These are phyloP conservation scores for Dryas octopetala DNA, from an alignment of 306 rosid species.

Conservation along the genomic window DNA sequence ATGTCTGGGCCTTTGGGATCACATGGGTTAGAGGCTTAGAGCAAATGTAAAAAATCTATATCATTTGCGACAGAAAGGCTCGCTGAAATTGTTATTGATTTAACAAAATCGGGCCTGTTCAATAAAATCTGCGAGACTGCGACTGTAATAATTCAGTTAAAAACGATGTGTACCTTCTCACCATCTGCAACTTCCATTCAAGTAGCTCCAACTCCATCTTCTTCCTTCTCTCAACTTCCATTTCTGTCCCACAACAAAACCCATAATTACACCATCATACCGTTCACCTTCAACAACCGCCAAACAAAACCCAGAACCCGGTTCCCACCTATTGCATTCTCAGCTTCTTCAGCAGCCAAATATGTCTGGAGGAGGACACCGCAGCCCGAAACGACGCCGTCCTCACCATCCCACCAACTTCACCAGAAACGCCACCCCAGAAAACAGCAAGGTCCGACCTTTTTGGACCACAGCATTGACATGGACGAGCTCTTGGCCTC, in stretches of 20 bases:
- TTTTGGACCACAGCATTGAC: constrained; percentile 71
- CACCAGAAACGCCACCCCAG: constrained; percentile 27
- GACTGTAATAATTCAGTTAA: no score
- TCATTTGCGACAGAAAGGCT: no score
- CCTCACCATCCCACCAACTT: constrained; percentile 4
- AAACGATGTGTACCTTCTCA: no score
- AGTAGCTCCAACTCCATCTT: constrained; percentile 26
- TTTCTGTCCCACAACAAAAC: constrained; percentile 15
- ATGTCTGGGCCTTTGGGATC: no score
- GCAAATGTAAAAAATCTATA: no score
- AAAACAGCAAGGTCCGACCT: constrained; percentile 30
- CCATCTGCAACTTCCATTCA: neutral
- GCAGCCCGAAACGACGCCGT: constrained; percentile 22
- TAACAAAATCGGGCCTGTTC: no score
- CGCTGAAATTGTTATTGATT: no score
- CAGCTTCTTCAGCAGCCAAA: constrained; percentile 38
- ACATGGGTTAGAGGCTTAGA: no score
- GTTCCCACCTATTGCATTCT: constrained; percentile 7
- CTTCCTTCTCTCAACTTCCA: constrained; percentile 19
- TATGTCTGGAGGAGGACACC: constrained; percentile 64
- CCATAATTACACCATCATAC: constrained; percentile 12
- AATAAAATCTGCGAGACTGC: no score
- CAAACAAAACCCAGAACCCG: constrained; percentile 16
- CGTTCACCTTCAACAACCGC: constrained; percentile 15
- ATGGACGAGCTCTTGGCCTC: constrained; percentile 67